Base-by-base conservation (phyloP, 192 early-diverging fungal genomes). In the Oehlia diaphana region DNA sequence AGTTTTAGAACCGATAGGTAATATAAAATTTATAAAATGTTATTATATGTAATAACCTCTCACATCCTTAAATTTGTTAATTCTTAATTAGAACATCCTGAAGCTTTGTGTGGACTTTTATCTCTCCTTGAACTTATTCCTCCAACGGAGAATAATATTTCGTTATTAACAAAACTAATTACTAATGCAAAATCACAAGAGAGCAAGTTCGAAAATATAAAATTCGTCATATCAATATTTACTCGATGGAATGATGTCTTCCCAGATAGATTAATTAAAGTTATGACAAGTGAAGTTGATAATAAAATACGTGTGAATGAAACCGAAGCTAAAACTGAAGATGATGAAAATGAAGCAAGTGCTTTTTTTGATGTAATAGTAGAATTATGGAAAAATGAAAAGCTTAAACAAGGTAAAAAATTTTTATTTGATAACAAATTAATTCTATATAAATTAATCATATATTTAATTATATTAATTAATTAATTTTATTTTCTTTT, bases 1-100 rank as follows among this genome's bases (percentile, higher is more conserved):
- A 72, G 1, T 21, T 7, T 53, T 72, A 26, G 71, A 72, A 21
- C 71, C 71, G 10, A 26, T 72, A 50, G 44, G 71, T 72, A 28
- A 42, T 42, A 7, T 42, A 42, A 42, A 19, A 47, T 72, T 50
- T 16, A 69, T 42, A 67, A 66, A 26, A 33, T 33, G 5, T 12
- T 31, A 23, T 31, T 37, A 70, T 42, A 35, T 0, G 6, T 70
- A 70, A 7, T 42, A 71, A 16, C 13, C 4, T 68, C 16, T 44
- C 47, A 35, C n/a, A 44, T 26, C 4, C n/a, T 21, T 9, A 16
- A n/a, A n/a, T 53, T 14, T 26, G 28, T 28, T 72, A 16, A 10
- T 47, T 50, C 9, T 42, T 42, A 42, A 10, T 47, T 50, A 72
- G 71, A 47, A 31, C 9, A 72, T 31, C 71, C 71, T 28, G 71